phyloP scores from a whole-genome alignment of 2,329 filamentous ascomycete species.

The Coniochaeta ligniaria region DNA sequence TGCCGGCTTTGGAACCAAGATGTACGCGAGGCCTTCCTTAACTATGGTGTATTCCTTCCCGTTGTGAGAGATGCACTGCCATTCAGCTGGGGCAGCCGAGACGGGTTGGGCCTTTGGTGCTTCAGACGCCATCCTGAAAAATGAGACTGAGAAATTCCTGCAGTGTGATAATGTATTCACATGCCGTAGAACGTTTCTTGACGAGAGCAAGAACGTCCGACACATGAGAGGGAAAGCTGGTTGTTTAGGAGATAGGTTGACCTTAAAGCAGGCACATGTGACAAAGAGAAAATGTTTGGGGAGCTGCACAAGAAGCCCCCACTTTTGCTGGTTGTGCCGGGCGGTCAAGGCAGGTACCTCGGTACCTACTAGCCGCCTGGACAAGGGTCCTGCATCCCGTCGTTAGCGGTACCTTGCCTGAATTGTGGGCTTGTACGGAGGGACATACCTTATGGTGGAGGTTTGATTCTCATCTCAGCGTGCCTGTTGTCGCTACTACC shows the following conservation, averaged over 20 bases:
- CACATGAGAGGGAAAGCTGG: not conserved
- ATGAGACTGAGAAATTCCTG: not conserved
- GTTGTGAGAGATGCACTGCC: slow-evolving; percentile 27
- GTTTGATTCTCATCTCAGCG: not conserved
- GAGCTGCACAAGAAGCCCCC: not conserved
- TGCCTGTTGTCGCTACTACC: not conserved
- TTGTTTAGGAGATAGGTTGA: not conserved
- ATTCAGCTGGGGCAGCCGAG: slow-evolving; percentile 19
- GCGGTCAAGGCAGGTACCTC: not conserved
- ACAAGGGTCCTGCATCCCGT: not conserved
- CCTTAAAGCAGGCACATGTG: not conserved
- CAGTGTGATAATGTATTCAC: not conserved
- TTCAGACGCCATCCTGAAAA: not conserved
- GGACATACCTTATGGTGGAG: no score
- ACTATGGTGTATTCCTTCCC: slow-evolving; percentile 45
- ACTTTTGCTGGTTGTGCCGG: not conserved
- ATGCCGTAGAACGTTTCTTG: not conserved
- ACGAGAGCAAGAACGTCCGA: not conserved
- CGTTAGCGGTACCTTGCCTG: no score
- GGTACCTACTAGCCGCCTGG: not conserved
- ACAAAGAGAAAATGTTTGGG: not conserved
- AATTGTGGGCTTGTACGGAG: no score
- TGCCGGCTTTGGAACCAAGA: slow-evolving; percentile 42
- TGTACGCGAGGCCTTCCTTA: slow-evolving; percentile 49
- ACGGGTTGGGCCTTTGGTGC: slow-evolving; percentile 9